Evolutionary conservation across 106 monocot species (phyloP).

Genomic region (Dioscorea zingiberensis): DNA sequence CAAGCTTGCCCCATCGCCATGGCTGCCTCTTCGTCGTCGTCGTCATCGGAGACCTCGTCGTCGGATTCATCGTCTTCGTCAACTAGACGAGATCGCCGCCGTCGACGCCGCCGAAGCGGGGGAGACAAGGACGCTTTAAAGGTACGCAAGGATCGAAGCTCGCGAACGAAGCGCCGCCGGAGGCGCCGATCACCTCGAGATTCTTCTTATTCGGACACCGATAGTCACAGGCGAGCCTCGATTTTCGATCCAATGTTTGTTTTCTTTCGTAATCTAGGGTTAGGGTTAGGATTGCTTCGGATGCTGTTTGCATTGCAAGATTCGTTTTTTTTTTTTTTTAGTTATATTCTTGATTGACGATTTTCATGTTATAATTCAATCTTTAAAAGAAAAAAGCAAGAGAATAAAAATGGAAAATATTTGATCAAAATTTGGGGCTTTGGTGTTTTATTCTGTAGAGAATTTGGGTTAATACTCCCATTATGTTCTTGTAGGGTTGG

Average conservation of each 20-base stretch:
- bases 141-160: conserved; percentile 35
- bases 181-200: conserved; percentile 22
- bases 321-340: no score
- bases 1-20: background rate
- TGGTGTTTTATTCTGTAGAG: no score
- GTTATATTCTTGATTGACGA: no score
- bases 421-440: no score
- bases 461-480: no score
- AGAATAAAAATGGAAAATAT: no score
- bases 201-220: conserved; percentile 17
- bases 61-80: background rate
- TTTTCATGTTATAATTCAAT: no score
- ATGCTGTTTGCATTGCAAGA: no score
- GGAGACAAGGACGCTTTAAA: conserved; percentile 28
- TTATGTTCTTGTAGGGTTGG: no score
- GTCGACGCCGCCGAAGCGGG: conserved; percentile 18
- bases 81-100: background rate
- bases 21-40: conserved; percentile 3
- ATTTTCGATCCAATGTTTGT: background rate
- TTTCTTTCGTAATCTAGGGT: background rate
- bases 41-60: background rate
- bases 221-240: conserved; percentile 24
- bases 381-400: no score
- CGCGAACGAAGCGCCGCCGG: conserved; percentile 23
- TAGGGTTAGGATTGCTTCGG: background rate